phyloP scores from a whole-genome alignment of 345 rosid species.

The Lumnitzera racemosa region DNA sequence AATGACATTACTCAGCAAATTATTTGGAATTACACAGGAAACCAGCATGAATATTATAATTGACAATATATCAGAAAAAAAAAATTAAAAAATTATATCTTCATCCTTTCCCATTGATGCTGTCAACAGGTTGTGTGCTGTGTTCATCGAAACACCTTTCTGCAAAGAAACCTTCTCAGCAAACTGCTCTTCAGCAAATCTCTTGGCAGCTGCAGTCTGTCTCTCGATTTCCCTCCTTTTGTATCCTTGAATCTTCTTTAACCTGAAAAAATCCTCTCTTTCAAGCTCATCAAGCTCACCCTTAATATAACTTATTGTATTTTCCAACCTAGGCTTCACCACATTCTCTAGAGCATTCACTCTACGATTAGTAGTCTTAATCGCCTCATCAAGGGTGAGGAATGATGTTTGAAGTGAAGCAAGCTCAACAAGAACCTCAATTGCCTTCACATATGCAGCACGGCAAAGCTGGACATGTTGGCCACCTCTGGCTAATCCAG shows the following conservation, averaged over 20 bases:
- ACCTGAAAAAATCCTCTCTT: constrained; percentile 19
- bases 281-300: constrained; percentile 19
- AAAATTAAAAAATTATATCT: constrained; percentile 13
- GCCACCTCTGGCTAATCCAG: constrained; percentile 19
- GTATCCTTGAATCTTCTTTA: constrained; percentile 22
- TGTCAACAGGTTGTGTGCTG: constrained; percentile 12
- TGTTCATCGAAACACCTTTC: constrained; percentile 8
- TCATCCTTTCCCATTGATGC: constrained; percentile 13
- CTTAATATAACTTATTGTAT: constrained; percentile 17
- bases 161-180: constrained; percentile 18
- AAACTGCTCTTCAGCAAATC: constrained; percentile 12
- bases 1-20: too few species aligned
- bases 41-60: too few species aligned
- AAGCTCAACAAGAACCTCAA: constrained; percentile 17
- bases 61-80: too few species aligned
- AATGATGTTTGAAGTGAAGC: constrained; percentile 21
- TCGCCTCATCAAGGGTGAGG: constrained; percentile 17
- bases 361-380: constrained; percentile 19
- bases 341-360: constrained; percentile 21
- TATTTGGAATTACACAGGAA: too few species aligned
- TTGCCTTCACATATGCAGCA: constrained; percentile 16
- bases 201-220: constrained; percentile 8
- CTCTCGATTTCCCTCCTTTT: constrained; percentile 18
- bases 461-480: constrained; percentile 15
- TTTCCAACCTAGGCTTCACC: constrained; percentile 20